Base-by-base conservation (phyloP, 495 filamentous ascomycete species). In the Delitschia confertaspora region DNA sequence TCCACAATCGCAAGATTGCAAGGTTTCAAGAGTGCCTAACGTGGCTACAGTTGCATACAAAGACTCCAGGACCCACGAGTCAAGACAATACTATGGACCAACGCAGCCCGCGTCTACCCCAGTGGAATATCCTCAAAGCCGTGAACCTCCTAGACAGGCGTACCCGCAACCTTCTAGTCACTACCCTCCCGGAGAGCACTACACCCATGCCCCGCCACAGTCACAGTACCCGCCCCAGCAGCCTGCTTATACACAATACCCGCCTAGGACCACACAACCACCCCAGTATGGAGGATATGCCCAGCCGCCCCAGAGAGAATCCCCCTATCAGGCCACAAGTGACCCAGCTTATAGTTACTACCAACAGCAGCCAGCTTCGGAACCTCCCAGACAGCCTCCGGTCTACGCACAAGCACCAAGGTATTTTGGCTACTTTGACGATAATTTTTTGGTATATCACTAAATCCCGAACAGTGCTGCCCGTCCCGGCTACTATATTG, bases 1-100 rank as follows among this genome's bases (percentile, higher is more conserved):
- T 57, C 65, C 70, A 63, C 68, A 57, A 26, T 16, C 66, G 58
- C 68, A 68, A 63, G 64, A 73, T 55, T 57, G 60, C 63, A 72
- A 66, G 37, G 30, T 40, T 33, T 40, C 32, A 37, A 56, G 42
- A 45, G 34, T 47, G 23, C 47, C 56, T 63, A 60, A 67, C 57
- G 56, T 62, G 51, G 57, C 66, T 69, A 63, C 69, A 69, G 69
- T 68, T 40, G 58, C 46, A 32, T 74, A 76, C 51, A 59, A 65
- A 43, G 61, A 68, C 49, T 74, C 71, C 32, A 61, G 61, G 38
- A 72, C 68, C 7, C 71, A 73, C 56, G 63, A 69, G 42, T 61
- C 63, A 33, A 62, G 71, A 32, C 70, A 75, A 36, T 66, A 72
- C 51, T 67, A 68, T 52, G 71, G 70, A 19, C 29, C 39, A 29